phyloP scores from a whole-genome alignment of 2,329 filamentous ascomycete genomes.

The Botrytis paeoniae region DNA sequence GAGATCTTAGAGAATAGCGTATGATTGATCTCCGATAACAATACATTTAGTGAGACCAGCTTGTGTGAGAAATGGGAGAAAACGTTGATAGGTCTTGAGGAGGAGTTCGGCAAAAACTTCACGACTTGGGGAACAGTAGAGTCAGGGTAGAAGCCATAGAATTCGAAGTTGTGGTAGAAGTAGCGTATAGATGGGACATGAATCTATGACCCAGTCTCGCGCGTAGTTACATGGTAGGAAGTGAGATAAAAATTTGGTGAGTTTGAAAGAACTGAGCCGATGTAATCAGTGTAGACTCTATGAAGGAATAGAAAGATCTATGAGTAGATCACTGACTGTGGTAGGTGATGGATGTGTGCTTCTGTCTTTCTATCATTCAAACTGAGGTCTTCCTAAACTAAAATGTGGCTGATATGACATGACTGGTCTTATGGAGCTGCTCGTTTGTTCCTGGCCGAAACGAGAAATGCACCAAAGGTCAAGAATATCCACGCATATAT shows the following conservation, averaged over 20 bases:
- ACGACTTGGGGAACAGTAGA: no score
- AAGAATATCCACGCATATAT: neutral
- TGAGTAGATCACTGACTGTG: conserved; percentile 15
- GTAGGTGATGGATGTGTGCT: neutral
- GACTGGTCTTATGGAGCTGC: neutral
- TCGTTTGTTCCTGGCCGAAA: neutral
- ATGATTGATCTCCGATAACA: no score
- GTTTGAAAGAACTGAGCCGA: conserved; percentile 26
- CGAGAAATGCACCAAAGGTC: neutral
- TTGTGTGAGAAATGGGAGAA: no score
- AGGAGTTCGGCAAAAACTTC: no score
- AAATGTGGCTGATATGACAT: neutral
- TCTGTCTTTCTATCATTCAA: no score
- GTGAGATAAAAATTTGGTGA: conserved; percentile 21
- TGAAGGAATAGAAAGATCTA: conserved; percentile 27
- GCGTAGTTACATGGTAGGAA: conserved; percentile 18
- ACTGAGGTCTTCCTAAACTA: no score
- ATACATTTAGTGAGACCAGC: no score
- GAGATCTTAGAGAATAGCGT: no score
- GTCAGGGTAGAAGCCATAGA: no score
- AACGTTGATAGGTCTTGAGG: no score
- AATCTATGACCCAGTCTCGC: conserved; percentile 29
- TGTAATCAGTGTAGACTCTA: conserved; percentile 29
- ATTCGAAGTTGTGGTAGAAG: no score
- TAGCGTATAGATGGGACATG: conserved; percentile 31